Evolutionary conservation across 2,329 filamentous ascomycete genomes (phyloP), one percentile per base, ranked within the genome.

Genomic region (Beauveria sp.): DNA sequence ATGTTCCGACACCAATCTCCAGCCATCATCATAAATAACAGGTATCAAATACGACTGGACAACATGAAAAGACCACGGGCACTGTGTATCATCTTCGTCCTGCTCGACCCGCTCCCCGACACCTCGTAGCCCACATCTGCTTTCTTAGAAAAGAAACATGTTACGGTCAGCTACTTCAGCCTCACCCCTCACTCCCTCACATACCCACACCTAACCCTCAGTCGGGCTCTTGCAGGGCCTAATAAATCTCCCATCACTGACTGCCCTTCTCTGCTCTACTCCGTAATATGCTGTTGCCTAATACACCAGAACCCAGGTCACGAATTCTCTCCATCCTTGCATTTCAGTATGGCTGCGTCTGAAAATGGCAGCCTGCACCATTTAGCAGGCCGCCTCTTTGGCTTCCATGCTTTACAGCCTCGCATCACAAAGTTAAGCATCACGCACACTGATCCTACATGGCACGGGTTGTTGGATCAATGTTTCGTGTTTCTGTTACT

Each of bases 401-500:
- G 16, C 18, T 16, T 7, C 43, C 28, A 48, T 45, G n/a, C 31
- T 49, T 28, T 2, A 14, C 14, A 20, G 8, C 26, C 42, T 34
- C 26, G 5, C 54, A 46, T 48, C 38, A 46, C n/a, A 5, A 1
- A 60, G 14, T 14, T 48, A 38, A 46, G 5, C 26, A 24, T 38
- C 28, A n/a, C 14, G 2, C n/a, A 16, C 2, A 18, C 7, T 34
- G 49, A 38, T 34, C 18, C 20, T 20, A 12, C 42, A 38, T 5
- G 22, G 28, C 16, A n/a, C 28, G 34, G 34, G 16, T 16, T 38
- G 49, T 55, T 54, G 45, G 54, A 62, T 62, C 61, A 59, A 62
- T 62, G 48, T 62, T 59, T 59, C 61, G 51, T 62, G 61, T 62
- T 62, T 54, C 49, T 62, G 54, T 24, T 62, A 20, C 60, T 62